These are phyloP conservation scores for Pseudofabraea citricarpa DNA, from an alignment of 2,329 filamentous ascomycete genomes.

Conservation along the genomic window DNA sequence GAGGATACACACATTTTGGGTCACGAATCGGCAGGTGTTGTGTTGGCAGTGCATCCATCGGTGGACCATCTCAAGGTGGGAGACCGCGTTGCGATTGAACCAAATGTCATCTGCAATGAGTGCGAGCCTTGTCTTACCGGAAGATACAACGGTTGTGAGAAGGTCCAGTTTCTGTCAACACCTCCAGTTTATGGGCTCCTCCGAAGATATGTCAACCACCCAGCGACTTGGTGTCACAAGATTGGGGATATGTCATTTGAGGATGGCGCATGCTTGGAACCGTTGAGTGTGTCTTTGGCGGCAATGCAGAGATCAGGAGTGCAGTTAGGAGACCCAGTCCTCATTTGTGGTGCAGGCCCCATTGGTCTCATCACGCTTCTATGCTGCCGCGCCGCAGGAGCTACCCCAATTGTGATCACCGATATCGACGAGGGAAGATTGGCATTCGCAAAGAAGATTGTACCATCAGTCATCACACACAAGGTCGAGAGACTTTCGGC, in stretches of 20 bases:
- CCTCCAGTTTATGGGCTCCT: slow-evolving; percentile 84
- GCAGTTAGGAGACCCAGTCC: slow-evolving; percentile 76
- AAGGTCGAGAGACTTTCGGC: slow-evolving; percentile 64
- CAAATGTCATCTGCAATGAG: slow-evolving; percentile 84
- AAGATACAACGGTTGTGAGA: slow-evolving; percentile 91
- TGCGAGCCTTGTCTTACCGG: slow-evolving; percentile 91
- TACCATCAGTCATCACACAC: slow-evolving; percentile 75
- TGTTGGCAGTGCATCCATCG: slow-evolving; percentile 77
- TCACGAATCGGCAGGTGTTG: slow-evolving; percentile 83
- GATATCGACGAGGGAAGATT: slow-evolving; percentile 88
- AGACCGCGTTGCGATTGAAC: slow-evolving; percentile 90
- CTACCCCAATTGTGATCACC: slow-evolving; percentile 86
- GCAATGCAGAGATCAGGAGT: slow-evolving; percentile 80
- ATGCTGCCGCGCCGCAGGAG: slow-evolving; percentile 80
- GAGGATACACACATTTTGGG: slow-evolving; percentile 84
- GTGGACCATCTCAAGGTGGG: slow-evolving; percentile 75
- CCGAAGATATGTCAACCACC: slow-evolving; percentile 91
- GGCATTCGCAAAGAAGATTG: slow-evolving; percentile 77
- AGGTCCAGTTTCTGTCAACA: slow-evolving; percentile 82
- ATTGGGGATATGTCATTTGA: slow-evolving; percentile 90
- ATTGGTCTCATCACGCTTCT: slow-evolving; percentile 92
- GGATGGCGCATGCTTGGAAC: slow-evolving; percentile 86
- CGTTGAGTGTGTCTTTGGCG: slow-evolving; percentile 81
- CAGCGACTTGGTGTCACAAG: slow-evolving; percentile 92
- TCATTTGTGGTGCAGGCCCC: slow-evolving; percentile 89